Base-by-base conservation (phyloP, 2,329 filamentous ascomycete species). In the Cordyceps pruinosa region DNA sequence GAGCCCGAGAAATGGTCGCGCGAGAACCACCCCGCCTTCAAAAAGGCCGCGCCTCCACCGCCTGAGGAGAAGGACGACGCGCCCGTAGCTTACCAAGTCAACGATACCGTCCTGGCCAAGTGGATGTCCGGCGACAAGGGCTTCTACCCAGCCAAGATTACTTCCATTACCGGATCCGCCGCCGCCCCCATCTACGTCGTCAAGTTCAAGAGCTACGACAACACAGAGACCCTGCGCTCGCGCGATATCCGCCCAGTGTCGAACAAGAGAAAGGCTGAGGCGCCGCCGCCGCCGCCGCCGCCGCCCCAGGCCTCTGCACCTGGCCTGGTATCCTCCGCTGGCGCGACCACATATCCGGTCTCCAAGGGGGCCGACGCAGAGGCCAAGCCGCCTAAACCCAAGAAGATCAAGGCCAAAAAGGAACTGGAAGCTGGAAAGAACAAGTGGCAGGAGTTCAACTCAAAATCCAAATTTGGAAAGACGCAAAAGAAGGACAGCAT, bases 391-490 rank as follows among this genome's bases (percentile, higher is more conserved):
- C 83, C 85, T 12, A 87, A 88, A 72, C 82, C 93, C 58, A 96
- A 96, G 75, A 93, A 93, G 66, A 92, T 90, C 68, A 94, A 92
- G 73, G 89, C 91, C 50, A 94, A 87, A 60, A 94, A 92, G 71
- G 90, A 95, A 69, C 80, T 97, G 25, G 93, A 97, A 75, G 89
- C 86, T 61, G 87, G 88, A 67, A 96, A 96, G 77, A 89, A 76
- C 67, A 96, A 94, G 69, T 99, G 94, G 94, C 88, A 97, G 69
- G 89, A 95, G 62, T 99, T 96, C 72, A 88, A 85, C 62, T 79
- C 81, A 67, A 96, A 95, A 71, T 82, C 80, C 47, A 92, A 90
- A 68, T 77, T 84, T 62, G 83, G 78, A 62, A 87, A 87, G 70
- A 63, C 74, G 5, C 73, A 75, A 42, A 93, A 93, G 76, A 96